phyloP scores from a whole-genome alignment of 352 stramenopile genomes.

The Plasmopara halstedii region DNA sequence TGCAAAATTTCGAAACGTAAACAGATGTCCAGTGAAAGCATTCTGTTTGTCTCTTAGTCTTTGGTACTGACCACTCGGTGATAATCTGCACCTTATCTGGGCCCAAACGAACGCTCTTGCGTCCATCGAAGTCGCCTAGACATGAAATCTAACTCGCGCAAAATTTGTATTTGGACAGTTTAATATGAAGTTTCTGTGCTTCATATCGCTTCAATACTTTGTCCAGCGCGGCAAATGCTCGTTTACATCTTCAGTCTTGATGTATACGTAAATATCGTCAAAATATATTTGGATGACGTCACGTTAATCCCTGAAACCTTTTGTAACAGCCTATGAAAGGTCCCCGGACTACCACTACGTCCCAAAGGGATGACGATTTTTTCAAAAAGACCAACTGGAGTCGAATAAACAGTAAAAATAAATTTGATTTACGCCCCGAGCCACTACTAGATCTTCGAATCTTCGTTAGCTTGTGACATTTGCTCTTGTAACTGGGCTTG shows the following conservation, averaged over 20 bases:
- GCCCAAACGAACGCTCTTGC: conserved; percentile 11
- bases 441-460: too few relatives aligned
- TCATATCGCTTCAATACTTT: background rate
- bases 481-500: too few relatives aligned
- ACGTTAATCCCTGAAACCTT: background rate
- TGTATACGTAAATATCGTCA: conserved; percentile 5
- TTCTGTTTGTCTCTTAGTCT: conserved; percentile 9
- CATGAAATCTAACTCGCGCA: conserved; percentile 18
- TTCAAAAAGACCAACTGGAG: conserved; percentile 15
- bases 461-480: too few relatives aligned
- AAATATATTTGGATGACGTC: conserved; percentile 1
- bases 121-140: conserved; percentile 19
- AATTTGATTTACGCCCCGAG: conserved; percentile 1
- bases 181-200: conserved; percentile 15
- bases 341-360: background rate
- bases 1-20: conserved; percentile 6
- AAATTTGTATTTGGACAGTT: conserved; percentile 15
- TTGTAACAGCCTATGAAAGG: background rate
- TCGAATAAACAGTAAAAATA: conserved; percentile 12
- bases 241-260: background rate
- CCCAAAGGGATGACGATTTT: conserved; percentile 5
- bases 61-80: conserved; percentile 9
- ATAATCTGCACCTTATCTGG: conserved; percentile 16
- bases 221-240: background rate
- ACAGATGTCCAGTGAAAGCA: conserved; percentile 9